Evolutionary conservation across 2,329 filamentous ascomycete genomes (phyloP), one percentile per base, ranked within the genome.

Genomic region (Exophiala sideris): DNA sequence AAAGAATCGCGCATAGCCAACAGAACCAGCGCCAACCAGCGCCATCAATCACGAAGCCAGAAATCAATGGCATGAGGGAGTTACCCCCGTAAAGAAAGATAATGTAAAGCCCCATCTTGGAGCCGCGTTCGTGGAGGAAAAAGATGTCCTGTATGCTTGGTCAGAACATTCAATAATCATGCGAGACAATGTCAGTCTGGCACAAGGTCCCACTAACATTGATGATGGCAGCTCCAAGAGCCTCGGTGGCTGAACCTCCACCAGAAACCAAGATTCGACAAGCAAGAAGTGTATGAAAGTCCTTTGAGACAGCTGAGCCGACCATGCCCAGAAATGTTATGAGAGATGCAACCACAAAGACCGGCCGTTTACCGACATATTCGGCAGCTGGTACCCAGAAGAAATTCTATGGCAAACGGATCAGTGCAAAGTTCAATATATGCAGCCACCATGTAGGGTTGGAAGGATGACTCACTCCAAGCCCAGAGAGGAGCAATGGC

Each of bases 281-380:
- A 5, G 53, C 48, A 16, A 56, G 53, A 3, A 56, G 42, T 33
- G 41, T 56, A 6, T 42, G 18, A 29, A 21, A 51, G 12, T 35
- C 48, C 3, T 16, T 34, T 7, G 48, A 32, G 24, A 10, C 7
- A 5, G 20, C 41, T 3, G 53, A 32, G 48, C 53, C 51, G 14
- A 56, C 36, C 40, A 67, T 60, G 53, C 70, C 67, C 14, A 69
- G 60, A 41, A 67, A 66, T 6, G 70, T 52, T 47, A 66, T 24
- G 38, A 68, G 62, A 64, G 64, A 70, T 1, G 64, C 65, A 12
- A 68, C 59, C 5, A 66, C 58, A 50, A 71, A 71, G 8, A 72
- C 61, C 5, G 66, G 66, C 21, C 69, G 62, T 14, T 69, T 66
- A 2, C 71, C 70, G 40, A 67, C 70, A 45, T 70, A 65, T 52